Base-by-base conservation (phyloP, 2,329 filamentous ascomycete genomes). In the Diaporthe eres region DNA sequence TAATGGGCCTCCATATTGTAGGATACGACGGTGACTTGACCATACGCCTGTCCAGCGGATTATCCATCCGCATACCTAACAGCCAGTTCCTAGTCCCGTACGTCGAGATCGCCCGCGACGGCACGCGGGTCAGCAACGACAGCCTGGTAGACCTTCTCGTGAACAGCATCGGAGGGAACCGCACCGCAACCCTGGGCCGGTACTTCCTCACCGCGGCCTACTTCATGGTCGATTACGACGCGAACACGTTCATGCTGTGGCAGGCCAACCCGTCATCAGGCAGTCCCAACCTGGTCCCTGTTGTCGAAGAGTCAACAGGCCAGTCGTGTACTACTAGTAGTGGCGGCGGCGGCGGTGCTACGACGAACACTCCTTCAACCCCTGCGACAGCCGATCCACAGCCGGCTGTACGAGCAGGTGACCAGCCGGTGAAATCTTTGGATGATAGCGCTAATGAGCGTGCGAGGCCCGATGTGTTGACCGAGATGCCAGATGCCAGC, bases 181-280 rank as follows among this genome's bases (percentile, higher is more conserved):
- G 17, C 6, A 9, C 39, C 15, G 10, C 53, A 47, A 58, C 39
- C 4, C 8, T 71, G 12, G 68, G 53, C 25, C 39, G 68, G 17
- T 60, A 71, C 53, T 60, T 71, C 2, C 25, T 71, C 39, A 71
- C 68, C 4, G 39, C 68, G 39, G 68, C 68, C 12, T 49, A 60
- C 15, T 22, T 60, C 12, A 71, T 71, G 53, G 53, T 71, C 15
- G 37, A 71, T 3, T 39, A 60, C 10, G 39, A 71, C 3, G n/a
- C 34, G 17, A 49, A 60, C 28, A 60, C 25, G 3, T 71, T 71
- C 28, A 71, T 39, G 1, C 15, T 60, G 53, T 71, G 68, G 68
- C 34, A 71, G n/a, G 53, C 10, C 3, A 49, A 34, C 13, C 37
- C 68, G 12, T 13, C 68, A 39, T 13, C 13, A 34, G 25, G n/a